Evolutionary conservation across 2,329 filamentous ascomycete genomes (phyloP), one percentile per base, ranked within the genome.

Genomic region (Didymella pinodella): DNA sequence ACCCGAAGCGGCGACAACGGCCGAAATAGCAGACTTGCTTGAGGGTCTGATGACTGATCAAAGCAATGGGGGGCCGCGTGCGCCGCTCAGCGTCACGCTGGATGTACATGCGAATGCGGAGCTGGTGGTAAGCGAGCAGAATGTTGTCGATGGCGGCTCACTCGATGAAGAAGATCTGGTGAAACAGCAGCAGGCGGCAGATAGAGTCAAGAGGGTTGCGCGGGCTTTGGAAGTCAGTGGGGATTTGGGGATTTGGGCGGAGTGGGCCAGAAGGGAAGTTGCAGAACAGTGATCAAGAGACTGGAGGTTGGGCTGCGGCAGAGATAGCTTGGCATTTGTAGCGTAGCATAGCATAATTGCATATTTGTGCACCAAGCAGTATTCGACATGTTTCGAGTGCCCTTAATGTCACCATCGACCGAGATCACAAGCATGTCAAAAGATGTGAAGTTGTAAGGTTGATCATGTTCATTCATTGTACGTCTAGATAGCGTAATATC

Each of bases 91-190:
- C 58, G 76, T 90, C 25, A 82, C 81, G 26, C 67, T 90, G 12
- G 85, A 86, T 65, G 83, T 91, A 18, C 80, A 84, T 20, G 79
- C 83, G 34, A 87, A 88, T 55, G 88, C 84, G 4, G 79, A 84
- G 14, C 81, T 90, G 4, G 79, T 84, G 18, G 79, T 91, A 34
- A 75, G 82, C 3, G 82, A 85, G 25, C 85, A 90, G 65, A 88
- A 89, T 62, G 69, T 86, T 4, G 28, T 43, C 2, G 56, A 54
- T 14, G 46, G 46, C 3, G n/a, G 20, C 55, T 54, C 47, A 59
- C 57, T 48, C 2, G 64, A 53, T 0, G 63, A 64, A 11, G 73
- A 70, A 5, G 68, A 76, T 51, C 61, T 78, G 38, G 63, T 66
- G 0, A 68, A 72, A 34, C 72, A 68, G 22, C 48, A 67, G 59